Evolutionary conservation across 2,329 filamentous ascomycete species (phyloP), one percentile per base, ranked within the genome.

Genomic region (Pseudogymnoascus sp.): DNA sequence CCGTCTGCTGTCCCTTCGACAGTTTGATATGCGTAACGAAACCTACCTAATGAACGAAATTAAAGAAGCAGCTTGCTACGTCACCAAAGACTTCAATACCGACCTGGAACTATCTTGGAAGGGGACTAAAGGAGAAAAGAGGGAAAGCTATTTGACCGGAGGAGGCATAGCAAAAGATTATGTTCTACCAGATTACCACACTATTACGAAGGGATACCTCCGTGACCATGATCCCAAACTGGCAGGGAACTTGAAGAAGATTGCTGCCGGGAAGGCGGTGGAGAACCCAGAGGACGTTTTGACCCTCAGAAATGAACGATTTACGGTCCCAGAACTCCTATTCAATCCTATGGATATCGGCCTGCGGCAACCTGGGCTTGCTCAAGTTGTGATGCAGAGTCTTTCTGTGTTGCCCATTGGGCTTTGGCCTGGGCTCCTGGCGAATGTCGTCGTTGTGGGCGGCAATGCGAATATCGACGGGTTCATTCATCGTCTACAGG

Each of bases 11-110:
- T 97, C 92, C 1, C 81, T 95, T 12, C 87, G 94, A 5, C 92
- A 97, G 71, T 96, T 95, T 74, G 93, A 97, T 72, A 92, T 99
- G 85, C 86, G 94, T 65, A 92, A 96, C 73, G 94, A 99, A 69
- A 88, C 89, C 0, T 87, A 95, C 73, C 87, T 97, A 59, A 91
- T 97, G 72, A 96, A 96, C 70, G 90, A 97, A 73, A 92, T 97
- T 74, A 99, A 99, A 72, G 94, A 99, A 72, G 82, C 87, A 4
- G 86, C 89, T 0, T 96, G 90, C 72, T 97, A 89, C 69, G 86
- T 97, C 9, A 88, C 89, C 2, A 77, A 83, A 0, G 85, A 95
- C 70, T 97, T 97, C 73, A 78, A 80, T 27, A 71, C 73, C 5
- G 90, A 97, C 68, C 82, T 99, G 36, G 92, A 97, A 65, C 82